phyloP scores from a whole-genome alignment of 768 basidiomycete species.

The Russula virescens region DNA sequence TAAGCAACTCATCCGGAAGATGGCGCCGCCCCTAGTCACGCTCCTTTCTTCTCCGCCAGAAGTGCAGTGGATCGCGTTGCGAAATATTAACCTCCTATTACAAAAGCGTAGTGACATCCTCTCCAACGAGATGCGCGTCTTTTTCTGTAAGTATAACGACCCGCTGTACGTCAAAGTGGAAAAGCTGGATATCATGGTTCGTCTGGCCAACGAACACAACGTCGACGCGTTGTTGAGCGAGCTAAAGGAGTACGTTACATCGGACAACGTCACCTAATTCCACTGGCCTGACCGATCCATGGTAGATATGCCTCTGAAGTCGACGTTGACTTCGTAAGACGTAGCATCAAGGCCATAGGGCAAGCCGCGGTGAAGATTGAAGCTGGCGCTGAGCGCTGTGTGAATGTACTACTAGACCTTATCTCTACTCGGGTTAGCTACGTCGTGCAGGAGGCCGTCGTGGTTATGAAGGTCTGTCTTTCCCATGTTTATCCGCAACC shows the following conservation, averaged over 20 bases:
- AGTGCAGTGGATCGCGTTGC: constrained; percentile 96
- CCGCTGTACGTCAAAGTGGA: constrained; percentile 98
- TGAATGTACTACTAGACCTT: constrained; percentile 87
- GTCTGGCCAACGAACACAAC: constrained; percentile 84
- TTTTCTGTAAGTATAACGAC: constrained; percentile 99
- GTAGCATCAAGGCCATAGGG: constrained; percentile 92
- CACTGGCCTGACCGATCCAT: constrained; percentile 8
- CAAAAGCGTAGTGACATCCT: constrained; percentile 90
- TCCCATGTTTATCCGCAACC: too few species aligned
- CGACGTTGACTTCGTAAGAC: constrained; percentile 96
- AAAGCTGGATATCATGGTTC: constrained; percentile 98
- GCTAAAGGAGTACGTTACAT: constrained; percentile 80
- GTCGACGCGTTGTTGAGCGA: constrained; percentile 94
- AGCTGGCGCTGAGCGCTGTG: constrained; percentile 86
- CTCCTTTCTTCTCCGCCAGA: constrained; percentile 95
- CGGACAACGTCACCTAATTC: not conserved
- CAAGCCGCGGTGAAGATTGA: constrained; percentile 96
- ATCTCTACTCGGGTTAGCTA: constrained; percentile 93
- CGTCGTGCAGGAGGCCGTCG: constrained; percentile 96
- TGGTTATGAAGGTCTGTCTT: constrained; percentile 87
- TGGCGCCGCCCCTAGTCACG: constrained; percentile 95
- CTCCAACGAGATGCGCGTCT: constrained; percentile 95
- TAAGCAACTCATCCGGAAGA: constrained; percentile 85
- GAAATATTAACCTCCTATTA: constrained; percentile 93
- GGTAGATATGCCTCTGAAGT: constrained; percentile 91